phyloP scores from a whole-genome alignment of 2,329 filamentous ascomycete genomes.

The Nemania sp. region DNA sequence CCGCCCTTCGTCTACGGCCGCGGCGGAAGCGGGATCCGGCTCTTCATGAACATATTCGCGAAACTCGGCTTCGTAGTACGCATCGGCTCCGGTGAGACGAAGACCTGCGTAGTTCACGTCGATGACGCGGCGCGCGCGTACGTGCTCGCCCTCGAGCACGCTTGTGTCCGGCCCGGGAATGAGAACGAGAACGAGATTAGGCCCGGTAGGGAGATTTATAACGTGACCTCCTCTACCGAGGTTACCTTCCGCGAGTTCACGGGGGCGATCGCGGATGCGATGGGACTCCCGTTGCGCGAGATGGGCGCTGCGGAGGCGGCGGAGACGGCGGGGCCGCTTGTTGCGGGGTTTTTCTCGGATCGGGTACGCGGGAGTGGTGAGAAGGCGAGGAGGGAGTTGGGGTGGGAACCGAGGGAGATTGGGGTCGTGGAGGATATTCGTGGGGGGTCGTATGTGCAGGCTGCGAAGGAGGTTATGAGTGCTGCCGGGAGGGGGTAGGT shows the following conservation, averaged over 20 bases:
- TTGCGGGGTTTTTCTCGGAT: slow-evolving; percentile 24
- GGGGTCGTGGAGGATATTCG: slow-evolving; percentile 35
- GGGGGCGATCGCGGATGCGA: slow-evolving; percentile 28
- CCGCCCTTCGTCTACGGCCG: slow-evolving; percentile 60
- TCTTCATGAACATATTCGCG: slow-evolving; percentile 51
- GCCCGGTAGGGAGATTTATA: not conserved
- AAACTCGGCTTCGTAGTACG: slow-evolving; percentile 51
- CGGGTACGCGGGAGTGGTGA: slow-evolving; percentile 29
- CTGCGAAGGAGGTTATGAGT: slow-evolving; percentile 26
- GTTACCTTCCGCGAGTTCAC: slow-evolving; percentile 49
- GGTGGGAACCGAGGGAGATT: slow-evolving; percentile 30
- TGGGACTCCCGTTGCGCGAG: slow-evolving; percentile 26
- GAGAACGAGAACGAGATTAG: no score
- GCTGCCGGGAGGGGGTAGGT: not conserved
- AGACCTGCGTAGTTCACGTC: slow-evolving; percentile 48
- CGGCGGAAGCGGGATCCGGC: slow-evolving; percentile 54
- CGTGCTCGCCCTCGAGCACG: slow-evolving; percentile 53
- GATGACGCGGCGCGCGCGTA: slow-evolving; percentile 59
- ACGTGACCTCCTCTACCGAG: slow-evolving; percentile 43
- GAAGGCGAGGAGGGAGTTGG: slow-evolving; percentile 33
- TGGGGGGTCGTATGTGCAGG: slow-evolving; percentile 33
- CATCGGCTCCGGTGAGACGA: slow-evolving; percentile 1
- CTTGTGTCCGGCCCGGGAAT: slow-evolving; percentile 29
- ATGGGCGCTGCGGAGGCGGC: slow-evolving; percentile 42
- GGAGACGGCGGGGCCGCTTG: slow-evolving; percentile 16